phyloP scores from a whole-genome alignment of 1,139 yeast species.

The Blastobotrys illinoisensis region DNA sequence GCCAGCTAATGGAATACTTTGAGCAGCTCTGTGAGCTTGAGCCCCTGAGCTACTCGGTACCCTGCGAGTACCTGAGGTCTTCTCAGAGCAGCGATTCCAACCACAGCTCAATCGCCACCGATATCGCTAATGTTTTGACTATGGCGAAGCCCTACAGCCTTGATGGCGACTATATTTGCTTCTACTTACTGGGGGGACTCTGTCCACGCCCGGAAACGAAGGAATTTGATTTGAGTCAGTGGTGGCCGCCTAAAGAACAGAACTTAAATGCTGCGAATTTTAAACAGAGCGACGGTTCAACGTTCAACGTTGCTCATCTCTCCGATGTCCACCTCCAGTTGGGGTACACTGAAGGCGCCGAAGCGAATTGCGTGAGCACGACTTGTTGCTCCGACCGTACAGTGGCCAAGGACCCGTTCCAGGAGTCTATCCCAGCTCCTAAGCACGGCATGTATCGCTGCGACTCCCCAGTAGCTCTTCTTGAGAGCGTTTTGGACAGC shows the following conservation, averaged over 20 bases:
- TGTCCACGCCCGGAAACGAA: slow-evolving; percentile 43
- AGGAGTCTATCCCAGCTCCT: slow-evolving; percentile 46
- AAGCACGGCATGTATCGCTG: slow-evolving; percentile 54
- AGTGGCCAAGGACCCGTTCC: slow-evolving; percentile 26
- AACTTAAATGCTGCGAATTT: slow-evolving; percentile 29
- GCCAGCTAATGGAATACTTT: neutral
- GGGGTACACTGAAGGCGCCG: slow-evolving; percentile 52
- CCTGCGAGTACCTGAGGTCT: neutral
- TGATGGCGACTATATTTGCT: slow-evolving; percentile 49
- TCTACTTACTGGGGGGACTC: slow-evolving; percentile 37
- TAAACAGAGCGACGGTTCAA: slow-evolving; percentile 35
- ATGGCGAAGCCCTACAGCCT: slow-evolving; percentile 36
- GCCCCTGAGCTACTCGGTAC: neutral
- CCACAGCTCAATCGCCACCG: slow-evolving; percentile 16
- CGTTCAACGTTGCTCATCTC: slow-evolving; percentile 55
- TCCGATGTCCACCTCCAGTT: slow-evolving; percentile 57
- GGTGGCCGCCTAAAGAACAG: slow-evolving; percentile 40
- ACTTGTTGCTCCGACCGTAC: slow-evolving; percentile 38
- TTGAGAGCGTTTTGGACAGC: slow-evolving; percentile 49
- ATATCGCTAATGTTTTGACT: slow-evolving; percentile 43
- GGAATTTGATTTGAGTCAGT: slow-evolving; percentile 34
- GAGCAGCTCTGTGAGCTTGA: neutral
- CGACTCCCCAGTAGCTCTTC: slow-evolving; percentile 55
- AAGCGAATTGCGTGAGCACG: slow-evolving; percentile 48
- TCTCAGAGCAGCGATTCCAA: neutral